Conservation (phyloP, 2,329 filamentous ascomycete genomes). For the Fusarium mexicanum region DNA sequence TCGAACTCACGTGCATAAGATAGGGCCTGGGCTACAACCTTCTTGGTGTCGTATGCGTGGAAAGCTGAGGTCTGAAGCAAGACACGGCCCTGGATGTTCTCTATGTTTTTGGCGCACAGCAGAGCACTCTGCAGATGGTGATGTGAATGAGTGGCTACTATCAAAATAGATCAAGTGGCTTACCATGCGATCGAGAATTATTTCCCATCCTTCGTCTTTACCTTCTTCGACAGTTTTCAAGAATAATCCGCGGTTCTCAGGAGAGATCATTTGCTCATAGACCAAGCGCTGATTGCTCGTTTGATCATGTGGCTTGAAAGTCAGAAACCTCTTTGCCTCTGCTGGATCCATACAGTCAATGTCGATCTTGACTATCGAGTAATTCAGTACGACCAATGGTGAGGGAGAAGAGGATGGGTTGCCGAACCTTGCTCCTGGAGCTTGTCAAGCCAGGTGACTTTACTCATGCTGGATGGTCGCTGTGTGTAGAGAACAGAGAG, state of each 20-base stretch:
- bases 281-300: constrained; percentile 16
- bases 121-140: background rate
- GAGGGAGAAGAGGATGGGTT: accelerated
- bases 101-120: constrained; percentile 1
- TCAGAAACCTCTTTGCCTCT: background rate
- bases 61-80: constrained; percentile 1
- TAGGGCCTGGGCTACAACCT: background rate
- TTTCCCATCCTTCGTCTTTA: constrained; percentile 1
- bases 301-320: constrained; percentile 10
- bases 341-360: constrained; percentile 9
- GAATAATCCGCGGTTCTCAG: background rate
- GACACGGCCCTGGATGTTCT: background rate
- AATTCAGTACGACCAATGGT: background rate
- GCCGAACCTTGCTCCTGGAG: background rate
- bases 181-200: background rate
- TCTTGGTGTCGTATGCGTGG: background rate
- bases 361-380: background rate
- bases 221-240: background rate
- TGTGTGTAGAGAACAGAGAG: too few relatives aligned
- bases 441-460: constrained; percentile 1
- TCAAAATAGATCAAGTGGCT: background rate
- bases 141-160: background rate
- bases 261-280: constrained; percentile 12
- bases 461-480: background rate
- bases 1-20: background rate